phyloP scores from a whole-genome alignment of 164 flowering plant species.

The Magnolia sinica region DNA sequence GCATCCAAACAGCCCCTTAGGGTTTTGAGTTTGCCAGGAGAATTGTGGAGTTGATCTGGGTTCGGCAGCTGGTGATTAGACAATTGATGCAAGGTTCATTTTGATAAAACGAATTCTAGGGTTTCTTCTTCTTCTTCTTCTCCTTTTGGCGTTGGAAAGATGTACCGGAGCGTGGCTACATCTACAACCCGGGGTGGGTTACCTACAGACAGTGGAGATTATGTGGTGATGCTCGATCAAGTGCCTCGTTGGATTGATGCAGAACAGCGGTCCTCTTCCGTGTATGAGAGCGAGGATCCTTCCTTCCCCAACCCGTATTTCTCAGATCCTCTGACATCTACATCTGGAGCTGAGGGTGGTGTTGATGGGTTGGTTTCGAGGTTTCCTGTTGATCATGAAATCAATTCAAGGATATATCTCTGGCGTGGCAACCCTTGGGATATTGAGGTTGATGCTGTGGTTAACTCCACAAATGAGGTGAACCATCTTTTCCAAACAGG shows the following conservation, averaged over 20 bases:
- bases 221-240: slow-evolving; percentile 77
- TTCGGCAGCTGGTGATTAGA: too few species aligned
- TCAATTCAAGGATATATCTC: slow-evolving; percentile 83
- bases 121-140: background rate
- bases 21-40: too few species aligned
- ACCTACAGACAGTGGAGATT: slow-evolving; percentile 66
- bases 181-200: slow-evolving; percentile 53
- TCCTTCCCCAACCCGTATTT: slow-evolving; percentile 46
- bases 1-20: too few species aligned
- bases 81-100: too few species aligned
- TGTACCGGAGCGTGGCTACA: slow-evolving; percentile 63
- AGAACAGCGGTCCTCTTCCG: slow-evolving; percentile 53
- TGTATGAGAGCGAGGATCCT: slow-evolving; percentile 53
- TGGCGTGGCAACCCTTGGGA: slow-evolving; percentile 99
- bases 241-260: slow-evolving; percentile 93
- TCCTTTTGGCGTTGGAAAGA: slow-evolving; percentile 7
- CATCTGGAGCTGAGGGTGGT: slow-evolving; percentile 47
- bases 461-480: slow-evolving; percentile 97
- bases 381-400: slow-evolving; percentile 88
- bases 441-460: slow-evolving; percentile 98
- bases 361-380: slow-evolving; percentile 54
- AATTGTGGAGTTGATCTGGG: too few species aligned
- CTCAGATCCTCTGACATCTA: slow-evolving; percentile 67
- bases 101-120: background rate
- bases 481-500: slow-evolving; percentile 5